phyloP scores from a whole-genome alignment of 1,139 yeast genomes.

The Debaryomyces fabryi region DNA sequence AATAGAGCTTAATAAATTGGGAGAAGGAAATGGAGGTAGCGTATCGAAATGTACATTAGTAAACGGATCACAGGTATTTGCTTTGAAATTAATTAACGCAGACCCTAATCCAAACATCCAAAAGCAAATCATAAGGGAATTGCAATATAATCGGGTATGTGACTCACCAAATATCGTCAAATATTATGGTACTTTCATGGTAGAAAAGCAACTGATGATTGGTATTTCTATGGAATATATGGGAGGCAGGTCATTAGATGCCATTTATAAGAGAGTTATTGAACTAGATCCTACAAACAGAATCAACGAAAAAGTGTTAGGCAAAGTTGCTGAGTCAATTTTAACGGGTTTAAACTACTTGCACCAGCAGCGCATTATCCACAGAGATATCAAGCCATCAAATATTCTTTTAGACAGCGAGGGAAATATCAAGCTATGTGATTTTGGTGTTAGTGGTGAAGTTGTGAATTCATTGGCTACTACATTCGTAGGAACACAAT shows the following conservation, averaged over 20 bases:
- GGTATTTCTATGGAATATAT: slow-evolving; percentile 95
- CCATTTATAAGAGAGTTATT: slow-evolving; percentile 71
- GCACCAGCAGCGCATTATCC: slow-evolving; percentile 86
- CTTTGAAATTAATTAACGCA: slow-evolving; percentile 76
- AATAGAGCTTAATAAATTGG: slow-evolving; percentile 66
- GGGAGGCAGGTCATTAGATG: slow-evolving; percentile 90
- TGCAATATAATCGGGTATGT: slow-evolving; percentile 84
- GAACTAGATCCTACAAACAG: slow-evolving; percentile 73
- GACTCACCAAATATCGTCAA: slow-evolving; percentile 82
- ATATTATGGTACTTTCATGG: slow-evolving; percentile 89
- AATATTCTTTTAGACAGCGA: slow-evolving; percentile 72
- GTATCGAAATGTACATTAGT: slow-evolving; percentile 74
- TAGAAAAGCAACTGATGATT: slow-evolving; percentile 75
- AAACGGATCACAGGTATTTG: slow-evolving; percentile 66
- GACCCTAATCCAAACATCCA: slow-evolving; percentile 85
- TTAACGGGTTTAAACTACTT: slow-evolving; percentile 82
- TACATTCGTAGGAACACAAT: slow-evolving; percentile 95
- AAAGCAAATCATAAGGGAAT: slow-evolving; percentile 80
- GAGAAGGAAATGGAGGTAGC: slow-evolving; percentile 95
- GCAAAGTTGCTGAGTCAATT: slow-evolving; percentile 85
- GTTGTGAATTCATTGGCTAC: slow-evolving; percentile 94
- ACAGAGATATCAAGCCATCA: slow-evolving; percentile 92
- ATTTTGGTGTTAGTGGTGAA: slow-evolving; percentile 98
- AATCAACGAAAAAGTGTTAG: slow-evolving; percentile 89
- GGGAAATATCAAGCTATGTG: slow-evolving; percentile 91